Conservation (phyloP, 148 eudicot genomes). For the Persicaria maculosa region DNA sequence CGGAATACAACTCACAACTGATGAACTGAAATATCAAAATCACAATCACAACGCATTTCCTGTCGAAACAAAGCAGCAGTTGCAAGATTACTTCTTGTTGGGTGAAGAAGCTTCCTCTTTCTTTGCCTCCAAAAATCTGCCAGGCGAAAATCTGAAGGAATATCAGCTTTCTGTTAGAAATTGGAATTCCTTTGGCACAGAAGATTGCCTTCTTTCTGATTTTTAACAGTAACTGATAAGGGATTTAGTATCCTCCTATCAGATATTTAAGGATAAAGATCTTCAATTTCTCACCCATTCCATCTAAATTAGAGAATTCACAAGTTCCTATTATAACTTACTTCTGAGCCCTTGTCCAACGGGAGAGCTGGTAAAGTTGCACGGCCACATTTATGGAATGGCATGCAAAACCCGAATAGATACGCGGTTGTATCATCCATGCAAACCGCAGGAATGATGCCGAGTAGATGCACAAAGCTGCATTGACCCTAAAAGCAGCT, state of each 20-base stretch:
- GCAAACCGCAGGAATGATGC: slow-evolving; percentile 91
- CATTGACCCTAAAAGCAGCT: slow-evolving; percentile 19
- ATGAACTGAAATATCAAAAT: not conserved
- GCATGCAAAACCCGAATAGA: slow-evolving; percentile 73
- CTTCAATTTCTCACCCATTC: not conserved
- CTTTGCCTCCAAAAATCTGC: slow-evolving; percentile 5
- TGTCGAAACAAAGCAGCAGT: slow-evolving; percentile 1
- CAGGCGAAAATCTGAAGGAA: not conserved
- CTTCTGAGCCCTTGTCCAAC: slow-evolving; percentile 90
- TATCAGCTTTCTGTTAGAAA: not conserved
- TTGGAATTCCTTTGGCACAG: too few relatives aligned
- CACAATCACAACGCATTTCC: not conserved
- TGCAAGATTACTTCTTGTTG: not conserved
- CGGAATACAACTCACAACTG: not conserved
- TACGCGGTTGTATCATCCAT: slow-evolving; percentile 97
- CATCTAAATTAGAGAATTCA: not conserved
- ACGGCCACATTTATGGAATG: slow-evolving; percentile 91
- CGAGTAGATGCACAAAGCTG: slow-evolving; percentile 92
- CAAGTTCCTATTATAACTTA: slow-evolving; percentile 16
- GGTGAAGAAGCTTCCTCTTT: not conserved
- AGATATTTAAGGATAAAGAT: not conserved
- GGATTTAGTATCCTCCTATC: not conserved
- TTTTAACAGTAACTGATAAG: too few relatives aligned
- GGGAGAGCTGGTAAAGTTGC: slow-evolving; percentile 87
- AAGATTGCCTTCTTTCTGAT: too few relatives aligned